Evolutionary conservation across 164 flowering plant species (phyloP).

Genomic region (Aristolochia contorta): DNA sequence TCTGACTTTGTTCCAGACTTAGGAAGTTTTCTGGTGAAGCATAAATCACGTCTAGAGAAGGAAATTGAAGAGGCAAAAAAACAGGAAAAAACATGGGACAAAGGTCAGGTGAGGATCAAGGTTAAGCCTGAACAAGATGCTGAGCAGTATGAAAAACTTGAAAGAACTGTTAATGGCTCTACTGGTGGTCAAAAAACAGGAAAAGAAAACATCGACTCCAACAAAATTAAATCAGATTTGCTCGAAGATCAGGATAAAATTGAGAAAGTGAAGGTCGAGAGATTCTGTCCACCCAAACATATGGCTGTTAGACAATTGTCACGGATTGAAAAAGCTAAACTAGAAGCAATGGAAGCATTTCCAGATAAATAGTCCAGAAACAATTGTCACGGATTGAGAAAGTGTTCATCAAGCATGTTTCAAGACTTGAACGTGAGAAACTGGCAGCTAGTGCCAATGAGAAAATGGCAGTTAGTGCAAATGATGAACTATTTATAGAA

Average conservation of each 20-base stretch:
- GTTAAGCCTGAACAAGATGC: background rate
- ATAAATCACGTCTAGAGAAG: constrained; percentile 49
- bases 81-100: constrained; percentile 12
- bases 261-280: background rate
- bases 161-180: background rate
- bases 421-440: constrained; percentile 54
- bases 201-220: constrained; percentile 54
- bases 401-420: constrained; percentile 55
- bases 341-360: constrained; percentile 16
- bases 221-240: constrained; percentile 6
- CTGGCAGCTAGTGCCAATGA: too few species aligned
- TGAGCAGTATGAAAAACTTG: background rate
- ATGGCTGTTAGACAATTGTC: constrained; percentile 10
- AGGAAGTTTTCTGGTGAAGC: constrained; percentile 52
- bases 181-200: constrained; percentile 10
- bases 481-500: constrained; percentile 1
- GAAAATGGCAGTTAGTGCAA: constrained; percentile 10
- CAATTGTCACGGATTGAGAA: constrained; percentile 52
- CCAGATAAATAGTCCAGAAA: too few species aligned
- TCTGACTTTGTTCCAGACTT: constrained; percentile 53
- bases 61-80: constrained; percentile 49
- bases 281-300: background rate
- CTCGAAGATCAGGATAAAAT: background rate
- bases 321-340: constrained; percentile 15
- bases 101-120: constrained; percentile 1